Conservation (phyloP, 192 early-diverging fungal genomes). For the Anaeromyces robustus region DNA sequence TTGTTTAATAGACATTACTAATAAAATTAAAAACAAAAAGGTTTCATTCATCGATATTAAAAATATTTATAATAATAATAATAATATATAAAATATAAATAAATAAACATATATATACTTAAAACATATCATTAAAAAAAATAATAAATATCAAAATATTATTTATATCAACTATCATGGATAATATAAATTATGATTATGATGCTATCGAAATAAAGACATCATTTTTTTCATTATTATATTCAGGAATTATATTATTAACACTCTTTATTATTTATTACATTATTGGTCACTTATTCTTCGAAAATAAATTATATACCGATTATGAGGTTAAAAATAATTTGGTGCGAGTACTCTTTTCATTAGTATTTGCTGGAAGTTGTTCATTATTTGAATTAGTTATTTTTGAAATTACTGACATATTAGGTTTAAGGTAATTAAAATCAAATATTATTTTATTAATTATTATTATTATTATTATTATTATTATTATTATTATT, state of each 20-base stretch:
- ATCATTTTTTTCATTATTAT: not conserved
- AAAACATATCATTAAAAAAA: too few relatives aligned
- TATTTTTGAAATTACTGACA: slow-evolving; percentile 60
- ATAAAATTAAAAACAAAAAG: too few relatives aligned
- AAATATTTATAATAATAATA: too few relatives aligned
- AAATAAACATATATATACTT: too few relatives aligned
- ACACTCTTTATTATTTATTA: not conserved
- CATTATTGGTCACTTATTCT: not conserved
- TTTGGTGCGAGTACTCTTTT: slow-evolving; percentile 57
- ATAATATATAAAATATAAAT: too few relatives aligned
- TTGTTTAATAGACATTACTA: too few relatives aligned
- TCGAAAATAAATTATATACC: not conserved
- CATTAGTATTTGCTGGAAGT: slow-evolving; percentile 58
- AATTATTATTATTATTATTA: too few relatives aligned
- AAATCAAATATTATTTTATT: not conserved
- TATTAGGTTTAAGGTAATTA: slow-evolving; percentile 34
- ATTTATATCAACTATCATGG: not conserved
- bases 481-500: too few relatives aligned
- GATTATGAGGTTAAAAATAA: slow-evolving; percentile 11
- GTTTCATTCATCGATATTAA: too few relatives aligned
- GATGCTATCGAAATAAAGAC: not conserved
- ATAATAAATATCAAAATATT: not conserved
- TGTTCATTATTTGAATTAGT: slow-evolving; percentile 68
- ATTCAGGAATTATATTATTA: not conserved
- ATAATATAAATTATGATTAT: not conserved